Evolutionary conservation across 2,329 filamentous ascomycete genomes (phyloP).

Genomic region (Fusarium clavum): DNA sequence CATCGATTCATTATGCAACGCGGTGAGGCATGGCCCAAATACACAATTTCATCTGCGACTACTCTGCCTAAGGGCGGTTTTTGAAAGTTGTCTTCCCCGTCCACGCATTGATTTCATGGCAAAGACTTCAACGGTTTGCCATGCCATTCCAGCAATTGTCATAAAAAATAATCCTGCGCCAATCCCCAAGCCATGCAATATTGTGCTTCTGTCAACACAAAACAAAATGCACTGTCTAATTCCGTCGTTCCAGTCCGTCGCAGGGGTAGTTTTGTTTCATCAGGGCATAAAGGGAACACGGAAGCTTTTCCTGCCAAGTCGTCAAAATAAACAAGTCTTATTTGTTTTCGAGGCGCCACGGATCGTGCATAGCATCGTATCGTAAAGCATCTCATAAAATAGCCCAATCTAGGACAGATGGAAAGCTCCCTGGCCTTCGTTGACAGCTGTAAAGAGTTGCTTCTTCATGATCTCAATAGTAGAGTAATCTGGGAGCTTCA

Average conservation of each 20-base stretch:
- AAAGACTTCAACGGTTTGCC: conserved; percentile 28
- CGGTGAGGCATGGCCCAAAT: conserved; percentile 8
- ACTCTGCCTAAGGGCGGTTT: conserved; percentile 39
- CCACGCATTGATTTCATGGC: conserved; percentile 7
- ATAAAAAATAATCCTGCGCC: conserved; percentile 41
- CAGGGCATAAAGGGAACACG: conserved; percentile 38
- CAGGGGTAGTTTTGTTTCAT: conserved; percentile 41
- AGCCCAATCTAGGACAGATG: conserved; percentile 78
- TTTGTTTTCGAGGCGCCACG: background rate
- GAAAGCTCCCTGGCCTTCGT: conserved; percentile 97
- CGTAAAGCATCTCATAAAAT: conserved; percentile 5
- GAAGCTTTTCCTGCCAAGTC: conserved; percentile 35
- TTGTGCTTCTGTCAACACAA: conserved; percentile 32
- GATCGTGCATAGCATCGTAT: conserved; percentile 2
- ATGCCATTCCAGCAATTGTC: conserved; percentile 37
- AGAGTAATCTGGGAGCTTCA: conserved; percentile 96
- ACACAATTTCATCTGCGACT: conserved; percentile 47
- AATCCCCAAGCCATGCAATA: conserved; percentile 44
- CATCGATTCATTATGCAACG: background rate
- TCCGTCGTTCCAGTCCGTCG: conserved; percentile 40
- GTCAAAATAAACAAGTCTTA: conserved; percentile 21
- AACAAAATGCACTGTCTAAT: conserved; percentile 43
- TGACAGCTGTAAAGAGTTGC: conserved; percentile 86
- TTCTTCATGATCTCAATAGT: conserved; percentile 79
- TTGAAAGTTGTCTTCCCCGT: conserved; percentile 24